A percentile compares a stretch with the other conserved stretches of the same genome.
Evolutionary conservation across 805 yeast species (phyloP).

Genomic region (Suhomyces kilbournensis): DNA sequence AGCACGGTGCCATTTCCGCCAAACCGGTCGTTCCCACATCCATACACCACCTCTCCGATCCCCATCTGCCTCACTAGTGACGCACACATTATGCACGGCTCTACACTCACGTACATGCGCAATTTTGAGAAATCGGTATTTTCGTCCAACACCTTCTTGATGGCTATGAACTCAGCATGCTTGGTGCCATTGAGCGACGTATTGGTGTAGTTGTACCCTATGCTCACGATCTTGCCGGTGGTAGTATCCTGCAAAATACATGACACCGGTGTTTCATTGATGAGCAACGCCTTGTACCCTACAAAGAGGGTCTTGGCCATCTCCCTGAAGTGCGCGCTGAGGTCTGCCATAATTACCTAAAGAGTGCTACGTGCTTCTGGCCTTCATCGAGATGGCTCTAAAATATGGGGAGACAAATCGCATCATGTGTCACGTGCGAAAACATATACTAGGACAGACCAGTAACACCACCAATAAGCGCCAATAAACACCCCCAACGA

Average conservation of each 20-base stretch:
- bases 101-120: constrained; percentile 88
- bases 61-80: constrained; percentile 81
- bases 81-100: constrained; percentile 98
- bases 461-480: too few relatives aligned
- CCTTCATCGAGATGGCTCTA: not conserved
- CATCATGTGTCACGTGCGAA: not conserved
- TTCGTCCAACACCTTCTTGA: constrained; percentile 37
- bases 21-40: constrained; percentile 92
- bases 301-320: constrained; percentile 54
- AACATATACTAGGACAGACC: not conserved
- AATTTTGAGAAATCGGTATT: constrained; percentile 45
- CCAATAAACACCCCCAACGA: not conserved
- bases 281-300: constrained; percentile 61
- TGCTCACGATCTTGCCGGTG: constrained; percentile 53
- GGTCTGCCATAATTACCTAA: constrained; percentile 3
- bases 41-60: constrained; percentile 72
- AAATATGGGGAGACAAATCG: not conserved
- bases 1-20: constrained; percentile 95
- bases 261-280: constrained; percentile 83
- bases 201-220: constrained; percentile 86
- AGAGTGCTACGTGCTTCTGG: not conserved
- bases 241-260: constrained; percentile 52
- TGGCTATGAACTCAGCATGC: constrained; percentile 91
- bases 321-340: constrained; percentile 27
- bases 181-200: constrained; percentile 79